Percentiles rank a stretch among this genome's conserved stretches.
phyloP scores from a whole-genome alignment of 257 asterid species.

The Forsythia viridissima region DNA sequence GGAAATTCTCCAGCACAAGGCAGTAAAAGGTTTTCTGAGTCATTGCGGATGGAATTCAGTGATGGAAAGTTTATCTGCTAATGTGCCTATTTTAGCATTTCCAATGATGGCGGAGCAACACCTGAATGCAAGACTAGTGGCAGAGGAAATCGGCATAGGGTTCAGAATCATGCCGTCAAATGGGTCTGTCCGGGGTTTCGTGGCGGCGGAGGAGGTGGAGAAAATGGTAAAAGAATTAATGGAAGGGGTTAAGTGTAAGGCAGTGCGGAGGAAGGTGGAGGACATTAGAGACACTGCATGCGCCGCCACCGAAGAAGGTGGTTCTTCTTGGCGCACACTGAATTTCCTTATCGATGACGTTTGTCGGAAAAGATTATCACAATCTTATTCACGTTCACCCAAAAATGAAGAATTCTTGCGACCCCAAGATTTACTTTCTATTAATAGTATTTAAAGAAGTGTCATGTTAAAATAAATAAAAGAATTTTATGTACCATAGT shows the following conservation, averaged over 20 bases:
- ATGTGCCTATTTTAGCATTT: slow-evolving; percentile 60
- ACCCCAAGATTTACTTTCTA: not conserved
- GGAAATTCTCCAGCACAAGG: slow-evolving; percentile 42
- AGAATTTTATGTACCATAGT: too few species aligned
- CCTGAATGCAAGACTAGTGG: slow-evolving; percentile 54
- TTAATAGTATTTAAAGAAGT: too few species aligned
- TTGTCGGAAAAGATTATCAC: not conserved
- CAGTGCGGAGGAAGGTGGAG: slow-evolving; percentile 46
- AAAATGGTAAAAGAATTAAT: slow-evolving; percentile 50
- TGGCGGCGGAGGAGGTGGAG: slow-evolving; percentile 56
- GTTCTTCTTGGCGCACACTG: slow-evolving; percentile 49
- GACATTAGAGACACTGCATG: slow-evolving; percentile 32
- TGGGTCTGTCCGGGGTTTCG: slow-evolving; percentile 54
- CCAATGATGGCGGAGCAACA: slow-evolving; percentile 86
- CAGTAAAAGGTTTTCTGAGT: slow-evolving; percentile 55
- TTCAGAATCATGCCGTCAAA: slow-evolving; percentile 41
- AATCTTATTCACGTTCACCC: not conserved
- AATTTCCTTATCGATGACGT: slow-evolving; percentile 38
- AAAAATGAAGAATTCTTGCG: not conserved
- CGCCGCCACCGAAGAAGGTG: slow-evolving; percentile 45
- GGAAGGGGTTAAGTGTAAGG: slow-evolving; percentile 40
- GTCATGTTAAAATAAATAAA: too few species aligned
- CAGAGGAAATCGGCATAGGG: slow-evolving; percentile 55
- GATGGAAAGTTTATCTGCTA: slow-evolving; percentile 52
- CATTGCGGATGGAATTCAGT: slow-evolving; percentile 94